Conservation (phyloP, 192 early-diverging fungal species). For the Coemansia erecta region DNA sequence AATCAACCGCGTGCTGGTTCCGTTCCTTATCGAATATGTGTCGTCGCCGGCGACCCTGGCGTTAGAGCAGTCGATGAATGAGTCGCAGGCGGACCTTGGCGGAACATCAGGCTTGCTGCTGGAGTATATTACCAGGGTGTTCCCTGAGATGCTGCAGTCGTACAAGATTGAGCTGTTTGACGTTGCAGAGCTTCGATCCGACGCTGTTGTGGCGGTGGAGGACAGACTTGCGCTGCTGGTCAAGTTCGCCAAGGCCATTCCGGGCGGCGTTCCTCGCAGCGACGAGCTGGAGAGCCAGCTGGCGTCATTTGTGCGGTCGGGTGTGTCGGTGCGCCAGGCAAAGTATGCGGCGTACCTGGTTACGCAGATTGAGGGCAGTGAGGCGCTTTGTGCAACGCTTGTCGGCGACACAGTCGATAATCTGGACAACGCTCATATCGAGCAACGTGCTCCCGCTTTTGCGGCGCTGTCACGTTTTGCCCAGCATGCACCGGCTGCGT, state of each 20-base stretch:
- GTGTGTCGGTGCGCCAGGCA: slow-evolving; percentile 59
- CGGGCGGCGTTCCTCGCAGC: slow-evolving; percentile 47
- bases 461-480: slow-evolving; percentile 64
- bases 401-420: slow-evolving; percentile 46
- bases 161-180: slow-evolving; percentile 37
- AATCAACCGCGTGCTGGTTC: slow-evolving; percentile 62
- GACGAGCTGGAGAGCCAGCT: slow-evolving; percentile 45
- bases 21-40: slow-evolving; percentile 60
- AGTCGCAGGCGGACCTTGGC: slow-evolving; percentile 9
- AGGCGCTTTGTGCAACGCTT: slow-evolving; percentile 53
- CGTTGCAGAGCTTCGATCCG: slow-evolving; percentile 23
- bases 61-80: background rate
- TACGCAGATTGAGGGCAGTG: slow-evolving; percentile 56
- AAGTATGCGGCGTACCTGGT: slow-evolving; percentile 72
- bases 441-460: slow-evolving; percentile 40
- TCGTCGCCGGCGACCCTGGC: slow-evolving; percentile 19
- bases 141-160: slow-evolving; percentile 41
- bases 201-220: slow-evolving; percentile 10
- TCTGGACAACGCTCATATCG: slow-evolving; percentile 28
- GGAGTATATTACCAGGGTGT: slow-evolving; percentile 29
- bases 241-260: slow-evolving; percentile 67
- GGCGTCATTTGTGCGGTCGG: slow-evolving; percentile 52
- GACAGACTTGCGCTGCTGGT: slow-evolving; percentile 58
- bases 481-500: slow-evolving; percentile 55
- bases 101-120: slow-evolving; percentile 28